A percentile compares a stretch with the other conserved stretches of the same genome.
These are phyloP conservation scores for Xerocomus spinulosus DNA, from an alignment of 768 basidiomycete species.

Conservation along the genomic window DNA sequence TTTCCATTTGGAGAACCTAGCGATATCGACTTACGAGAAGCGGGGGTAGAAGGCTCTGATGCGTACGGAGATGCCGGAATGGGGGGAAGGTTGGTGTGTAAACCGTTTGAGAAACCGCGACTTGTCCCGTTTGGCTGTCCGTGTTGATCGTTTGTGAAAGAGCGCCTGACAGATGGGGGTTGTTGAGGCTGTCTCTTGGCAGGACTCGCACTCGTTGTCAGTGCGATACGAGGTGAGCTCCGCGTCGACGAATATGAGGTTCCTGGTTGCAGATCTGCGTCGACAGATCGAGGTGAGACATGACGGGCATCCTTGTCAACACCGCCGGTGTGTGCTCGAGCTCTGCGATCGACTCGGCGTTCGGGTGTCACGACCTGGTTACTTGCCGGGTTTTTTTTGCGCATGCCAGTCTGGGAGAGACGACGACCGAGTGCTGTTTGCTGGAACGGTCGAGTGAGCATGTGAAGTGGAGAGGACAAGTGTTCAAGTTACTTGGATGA, in stretches of 20 bases:
- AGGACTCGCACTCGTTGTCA: slow-evolving; percentile 19
- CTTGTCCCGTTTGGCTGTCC: slow-evolving; percentile 22
- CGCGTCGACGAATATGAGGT: slow-evolving; percentile 33
- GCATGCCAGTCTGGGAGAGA: slow-evolving; percentile 52
- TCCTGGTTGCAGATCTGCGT: slow-evolving; percentile 24
- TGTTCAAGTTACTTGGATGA: slow-evolving; percentile 65
- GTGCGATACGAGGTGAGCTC: slow-evolving; percentile 28
- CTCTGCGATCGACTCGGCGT: slow-evolving; percentile 34
- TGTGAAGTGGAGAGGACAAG: background rate
- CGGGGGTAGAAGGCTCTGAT: slow-evolving; percentile 57
- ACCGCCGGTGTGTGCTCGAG: slow-evolving; percentile 34
- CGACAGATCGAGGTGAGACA: slow-evolving; percentile 26
- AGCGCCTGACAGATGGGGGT: slow-evolving; percentile 28
- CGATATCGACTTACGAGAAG: slow-evolving; percentile 45
- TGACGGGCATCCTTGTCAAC: slow-evolving; percentile 32
- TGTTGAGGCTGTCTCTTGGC: slow-evolving; percentile 24
- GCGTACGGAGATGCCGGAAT: slow-evolving; percentile 67
- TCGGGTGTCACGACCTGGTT: slow-evolving; percentile 21
- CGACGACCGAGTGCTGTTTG: slow-evolving; percentile 71
- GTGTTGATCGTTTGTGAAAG: slow-evolving; percentile 29
- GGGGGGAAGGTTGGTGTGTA: slow-evolving; percentile 44
- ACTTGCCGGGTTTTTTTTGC: slow-evolving; percentile 11
- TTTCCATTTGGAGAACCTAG: slow-evolving; percentile 33
- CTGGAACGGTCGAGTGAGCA: slow-evolving; percentile 32
- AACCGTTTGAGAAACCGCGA: slow-evolving; percentile 34